Base-by-base conservation (phyloP, 768 basidiomycete species). In the Hortiboletus flavorubellus region DNA sequence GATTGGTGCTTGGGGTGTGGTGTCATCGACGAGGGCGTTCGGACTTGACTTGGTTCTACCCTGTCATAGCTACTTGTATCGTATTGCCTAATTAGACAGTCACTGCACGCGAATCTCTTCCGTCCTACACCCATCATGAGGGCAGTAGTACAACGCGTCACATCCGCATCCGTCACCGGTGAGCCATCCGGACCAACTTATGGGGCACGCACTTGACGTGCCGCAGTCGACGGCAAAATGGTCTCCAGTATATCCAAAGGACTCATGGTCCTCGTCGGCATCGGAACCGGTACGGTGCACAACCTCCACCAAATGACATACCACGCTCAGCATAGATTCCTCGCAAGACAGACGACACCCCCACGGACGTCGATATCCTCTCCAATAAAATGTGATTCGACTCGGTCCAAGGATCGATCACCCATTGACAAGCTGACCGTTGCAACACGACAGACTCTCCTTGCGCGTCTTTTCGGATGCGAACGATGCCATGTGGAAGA, bases 221-320 rank as follows among this genome's bases (percentile, higher is more conserved):
- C 43, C 38, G 10, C 71, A 96, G 94, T 97, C 52, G 85, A 95
- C 60, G 81, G 79, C 44, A 77, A 89, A 63, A 77, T 84, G 33
- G 84, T 98, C 58, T 93, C 93, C 4, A 80, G 81, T 37, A 96
- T 98, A 56, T 86, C 87, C 16, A 78, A 80, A 60, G 95, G 95
- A 2, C 75, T 98, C 31, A 87, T 98, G 82, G 89, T 95, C 18
- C 81, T 98, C 15, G 84, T 98, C 34, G 95, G 95, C 29, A 90
- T 98, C 60, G 91, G 89, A 41, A 76, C 77, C 73, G 90, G 91
- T 89, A 75, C 61, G 49, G 8, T 31, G 77, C 58, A 26, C 43
- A 37, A 51, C 14, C 26, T 49, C 45, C 29, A 52, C 35, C 31
- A 34, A 40, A 33, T 41, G 45, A 21, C 38, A 33, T 26, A 7